Evolutionary conservation across 805 yeast genomes (phyloP), one percentile per base, ranked within the genome.

Genomic region (Grigorovia yakushimaensis): DNA sequence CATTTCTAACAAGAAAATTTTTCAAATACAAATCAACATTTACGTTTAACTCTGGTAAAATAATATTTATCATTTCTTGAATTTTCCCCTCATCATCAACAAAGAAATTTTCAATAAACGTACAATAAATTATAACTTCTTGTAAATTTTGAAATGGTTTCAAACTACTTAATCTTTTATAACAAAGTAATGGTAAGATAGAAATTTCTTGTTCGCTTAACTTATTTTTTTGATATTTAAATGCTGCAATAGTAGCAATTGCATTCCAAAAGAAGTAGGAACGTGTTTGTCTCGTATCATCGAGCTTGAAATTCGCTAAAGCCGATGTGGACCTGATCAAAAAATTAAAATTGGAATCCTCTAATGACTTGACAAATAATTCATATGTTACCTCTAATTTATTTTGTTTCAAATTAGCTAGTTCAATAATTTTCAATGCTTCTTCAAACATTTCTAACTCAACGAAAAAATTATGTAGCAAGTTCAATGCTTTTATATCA

Each of bases 1-100:
- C 66, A 1, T 74, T 66, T 1, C 76, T 76, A 17, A 82, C 55
- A 49, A 76, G 71, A 19, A 78, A 64, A 33, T 82, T 64, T 49
- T 78, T 77, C 46, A 87, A 68, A 43, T 85, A 88, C 47, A 89
- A 68, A 57, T 85, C 84, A 62, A 68, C 60, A 41, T 59, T 56
- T 40, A 45, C 60, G 49, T 46, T 65, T 62, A 44, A 51, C 45
- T 30, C 57, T 49, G 47, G 75, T 53, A 60, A 53, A 24, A 68
- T 56, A 41, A 49, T 55, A 58, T 59, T 60, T 2, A 72, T 61
- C 18, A 73, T 64, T 41, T 70, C 71, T 0, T 61, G 62, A 10
- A 60, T 51, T 19, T 72, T 64, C 0, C 66, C 66, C 38, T 55
- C 60, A 40, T 57, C 54, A 11, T 50, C 47, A 11, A 51, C 50